Evolutionary conservation across 495 filamentous ascomycete species (phyloP).

Genomic region (Podospora pseudocomata): DNA sequence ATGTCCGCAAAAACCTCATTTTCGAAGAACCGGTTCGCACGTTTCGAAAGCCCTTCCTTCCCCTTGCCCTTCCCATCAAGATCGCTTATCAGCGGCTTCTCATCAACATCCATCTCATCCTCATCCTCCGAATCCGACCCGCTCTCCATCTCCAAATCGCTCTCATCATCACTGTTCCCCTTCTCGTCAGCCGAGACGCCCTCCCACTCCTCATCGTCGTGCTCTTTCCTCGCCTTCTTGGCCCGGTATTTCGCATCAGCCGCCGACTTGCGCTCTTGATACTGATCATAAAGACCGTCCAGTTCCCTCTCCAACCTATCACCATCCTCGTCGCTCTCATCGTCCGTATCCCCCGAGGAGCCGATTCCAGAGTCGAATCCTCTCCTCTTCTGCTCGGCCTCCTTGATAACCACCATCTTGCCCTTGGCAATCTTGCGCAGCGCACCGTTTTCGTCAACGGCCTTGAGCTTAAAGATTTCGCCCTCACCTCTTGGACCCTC

Average conservation of each 20-base stretch:
- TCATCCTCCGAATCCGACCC: conserved; percentile 52
- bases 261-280: conserved; percentile 73
- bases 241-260: conserved; percentile 80
- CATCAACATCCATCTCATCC: conserved; percentile 39
- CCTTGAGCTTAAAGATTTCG: conserved; percentile 77
- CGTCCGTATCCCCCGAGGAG: conserved; percentile 52
- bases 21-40: conserved; percentile 84
- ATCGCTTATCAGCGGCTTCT: conserved; percentile 47
- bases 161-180: conserved; percentile 53
- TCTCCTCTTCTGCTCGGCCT: conserved; percentile 51
- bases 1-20: conserved; percentile 88
- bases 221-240: conserved; percentile 79
- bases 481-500: conserved; percentile 70
- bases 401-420: conserved; percentile 62
- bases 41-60: conserved; percentile 64
- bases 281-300: conserved; percentile 80
- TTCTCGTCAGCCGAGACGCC: conserved; percentile 74
- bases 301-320: conserved; percentile 79
- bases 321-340: conserved; percentile 70
- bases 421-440: conserved; percentile 69
- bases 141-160: conserved; percentile 46
- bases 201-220: conserved; percentile 84
- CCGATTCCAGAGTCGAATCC: conserved; percentile 60
- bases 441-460: conserved; percentile 69
- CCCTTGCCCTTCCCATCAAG: conserved; percentile 47